Evolutionary conservation across 1,284 basidiomycete species (phyloP), one percentile per base, ranked within the genome.

Genomic region (Tilletia caries): DNA sequence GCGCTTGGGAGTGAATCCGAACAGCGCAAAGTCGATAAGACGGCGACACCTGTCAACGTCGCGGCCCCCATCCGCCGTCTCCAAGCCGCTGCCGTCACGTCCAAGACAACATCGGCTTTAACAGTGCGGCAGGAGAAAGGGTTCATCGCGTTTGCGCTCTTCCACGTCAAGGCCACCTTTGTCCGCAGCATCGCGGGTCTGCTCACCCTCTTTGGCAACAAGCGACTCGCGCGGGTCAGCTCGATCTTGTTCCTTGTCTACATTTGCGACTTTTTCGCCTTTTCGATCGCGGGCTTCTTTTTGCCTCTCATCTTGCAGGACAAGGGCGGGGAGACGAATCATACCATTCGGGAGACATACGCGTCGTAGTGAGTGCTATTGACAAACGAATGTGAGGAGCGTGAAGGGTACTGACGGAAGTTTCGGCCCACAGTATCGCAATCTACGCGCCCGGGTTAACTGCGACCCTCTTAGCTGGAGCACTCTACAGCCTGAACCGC

Each of bases 221-320:
- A 32, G 20, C 60, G 27, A n/a, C 58, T 62, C 29, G 58, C 58
- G 8, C 48, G 48, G 12, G 32, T 66, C 29, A 60, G 29, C 29
- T 54, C 41, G 23, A 12, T 43, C 64, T 15, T 27, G 29, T 33
- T 6, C 10, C 3, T 23, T 20, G 37, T 27, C 13, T 27, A 68
- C 32, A 34, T 62, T n/a, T 62, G 29, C 34, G 78, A 80, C 44
- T 84, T 82, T 70, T 84, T 78, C 73, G 80, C 82, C 5, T 85
- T 85, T 74, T 83, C 80, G 18, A 76, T 85, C 15, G 84, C 84
- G 0, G 85, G 85, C 1, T 79, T 78, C 66, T 85, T 83, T 72
- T 70, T 85, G 20, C 85, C 85, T 2, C 77, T 83, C 67, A 79
- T 84, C 37, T 74, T 85, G 2, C 76, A 81, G 8, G 80, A 82